Base-by-base conservation (phyloP, 1,139 yeast species). In the Pichia inconspicua region DNA sequence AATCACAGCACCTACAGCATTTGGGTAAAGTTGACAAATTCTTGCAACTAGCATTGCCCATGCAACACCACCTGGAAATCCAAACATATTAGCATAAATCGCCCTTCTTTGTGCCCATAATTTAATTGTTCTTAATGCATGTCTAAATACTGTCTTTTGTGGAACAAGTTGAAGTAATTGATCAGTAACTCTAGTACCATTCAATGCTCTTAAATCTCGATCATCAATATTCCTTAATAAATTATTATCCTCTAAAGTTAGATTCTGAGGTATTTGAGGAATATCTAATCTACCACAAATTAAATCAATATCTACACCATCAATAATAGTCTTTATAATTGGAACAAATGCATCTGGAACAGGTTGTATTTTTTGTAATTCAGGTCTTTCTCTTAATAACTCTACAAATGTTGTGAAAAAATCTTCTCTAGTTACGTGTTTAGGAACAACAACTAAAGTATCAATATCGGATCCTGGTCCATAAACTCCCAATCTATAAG, bases 31-130 rank as follows among this genome's bases (percentile, higher is more conserved):
- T 63, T 92, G 99, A 65, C 98, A 92, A 34, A 92, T 89, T 59
- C 98, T 76, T 0, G 98, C 98, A 8, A 89, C 97, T 43, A 92
- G 67, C 97, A 92, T 92, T 1, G 98, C 99, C 98, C 98, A 92
- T 0, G 98, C 98, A 35, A 92, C 98, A 66, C 99, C 99, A 58
- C 99, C 99, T 0, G 98, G 98, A 66, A 92, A 92, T 0, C 98
- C 98, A 74, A 84, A 88, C 43, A 92, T 84, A 62, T 92, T 92
- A 5, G 87, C 97, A 66, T 92, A 92, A 17, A 92, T 78, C 0
- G 97, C 98, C 49, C 97, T 75, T 58, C 89, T 79, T 63, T 89
- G 94, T 0, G 99, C 98, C 98, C 99, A 92, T 63, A 92, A 72
- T 65, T 92, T 92, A 50, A 92, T 85, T 25, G 96, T 92, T 54